A percentile compares a stretch with the other conserved stretches of the same genome.
These are phyloP conservation scores for Leishmania major DNA, from an alignment of 208 protist species.

Conservation along the genomic window DNA sequence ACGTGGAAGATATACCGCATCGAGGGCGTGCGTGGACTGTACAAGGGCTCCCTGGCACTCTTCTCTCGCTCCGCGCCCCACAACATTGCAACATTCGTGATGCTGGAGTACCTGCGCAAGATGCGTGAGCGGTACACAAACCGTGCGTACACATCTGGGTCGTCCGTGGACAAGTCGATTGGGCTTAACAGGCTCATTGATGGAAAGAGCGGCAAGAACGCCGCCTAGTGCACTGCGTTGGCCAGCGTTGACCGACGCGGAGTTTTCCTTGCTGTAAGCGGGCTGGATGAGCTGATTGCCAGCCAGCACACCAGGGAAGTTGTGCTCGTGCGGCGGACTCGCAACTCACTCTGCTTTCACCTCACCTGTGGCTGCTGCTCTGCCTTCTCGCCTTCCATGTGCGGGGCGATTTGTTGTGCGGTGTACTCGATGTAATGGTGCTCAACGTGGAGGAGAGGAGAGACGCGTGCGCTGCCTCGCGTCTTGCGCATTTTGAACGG, in stretches of 20 bases:
- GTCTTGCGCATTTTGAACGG: not conserved
- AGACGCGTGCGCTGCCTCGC: not conserved
- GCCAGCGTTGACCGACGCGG: not conserved
- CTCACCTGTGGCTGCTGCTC: not conserved
- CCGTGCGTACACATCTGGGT: slow-evolving; percentile 58
- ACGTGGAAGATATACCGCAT: slow-evolving; percentile 51
- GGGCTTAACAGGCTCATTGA: slow-evolving; percentile 23
- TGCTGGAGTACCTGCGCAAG: slow-evolving; percentile 57
- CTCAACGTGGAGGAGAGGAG: not conserved
- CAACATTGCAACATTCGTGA: slow-evolving; percentile 63
- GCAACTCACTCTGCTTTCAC: not conserved
- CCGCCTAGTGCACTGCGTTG: not conserved
- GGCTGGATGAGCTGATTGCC: not conserved
- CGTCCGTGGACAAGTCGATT: slow-evolving; percentile 41
- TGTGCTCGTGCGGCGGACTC: not conserved
- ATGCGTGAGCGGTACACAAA: slow-evolving; percentile 48
- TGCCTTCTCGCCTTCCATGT: not conserved
- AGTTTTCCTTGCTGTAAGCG: not conserved
- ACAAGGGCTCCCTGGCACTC: slow-evolving; percentile 66
- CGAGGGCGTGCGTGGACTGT: slow-evolving; percentile 69
- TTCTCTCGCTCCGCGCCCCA: slow-evolving; percentile 65
- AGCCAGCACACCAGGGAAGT: not conserved
- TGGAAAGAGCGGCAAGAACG: slow-evolving; percentile 13
- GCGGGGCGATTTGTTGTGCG: not conserved
- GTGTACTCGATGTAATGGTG: not conserved